phyloP scores from a whole-genome alignment of 805 yeast species.

The Clavispora vitiphila region DNA sequence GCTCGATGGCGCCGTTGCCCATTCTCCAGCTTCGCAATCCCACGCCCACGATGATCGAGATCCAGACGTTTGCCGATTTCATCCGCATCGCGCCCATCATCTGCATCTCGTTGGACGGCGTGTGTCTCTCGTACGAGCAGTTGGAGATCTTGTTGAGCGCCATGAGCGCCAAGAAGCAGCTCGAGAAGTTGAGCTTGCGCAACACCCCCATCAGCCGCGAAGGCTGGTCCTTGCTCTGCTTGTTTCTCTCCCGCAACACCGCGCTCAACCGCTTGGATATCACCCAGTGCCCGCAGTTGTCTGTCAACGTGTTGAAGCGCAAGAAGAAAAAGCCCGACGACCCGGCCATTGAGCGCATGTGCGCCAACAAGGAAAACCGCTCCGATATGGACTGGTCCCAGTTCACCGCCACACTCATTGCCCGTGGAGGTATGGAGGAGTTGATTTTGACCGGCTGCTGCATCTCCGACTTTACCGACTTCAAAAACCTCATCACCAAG shows the following conservation, averaged over 20 bases:
- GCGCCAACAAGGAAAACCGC: constrained; percentile 49
- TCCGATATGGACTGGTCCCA: constrained; percentile 81
- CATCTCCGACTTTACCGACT: constrained; percentile 49
- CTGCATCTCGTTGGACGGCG: constrained; percentile 75
- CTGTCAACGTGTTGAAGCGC: constrained; percentile 40
- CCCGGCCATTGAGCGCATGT: constrained; percentile 36
- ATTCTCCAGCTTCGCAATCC: constrained; percentile 74
- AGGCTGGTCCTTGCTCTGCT: constrained; percentile 79
- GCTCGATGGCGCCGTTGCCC: constrained; percentile 70
- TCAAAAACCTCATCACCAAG: constrained; percentile 49
- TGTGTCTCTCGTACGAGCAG: constrained; percentile 69
- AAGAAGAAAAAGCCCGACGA: constrained; percentile 23
- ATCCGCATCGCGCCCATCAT: constrained; percentile 79
- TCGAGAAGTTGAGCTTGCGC: constrained; percentile 71
- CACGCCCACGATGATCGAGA: constrained; percentile 84
- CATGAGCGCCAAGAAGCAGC: constrained; percentile 55
- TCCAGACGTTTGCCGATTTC: constrained; percentile 84
- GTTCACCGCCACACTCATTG: constrained; percentile 61
- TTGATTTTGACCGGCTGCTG: constrained; percentile 74
- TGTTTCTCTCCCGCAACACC: constrained; percentile 62
- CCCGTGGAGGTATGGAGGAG: constrained; percentile 75
- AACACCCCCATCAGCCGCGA: constrained; percentile 67
- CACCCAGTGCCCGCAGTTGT: constrained; percentile 58
- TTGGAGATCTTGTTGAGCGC: constrained; percentile 68
- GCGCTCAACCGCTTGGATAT: constrained; percentile 59